Evolutionary conservation across 148 eudicot species (phyloP).

Genomic region (Fagopyrum esculentum): DNA sequence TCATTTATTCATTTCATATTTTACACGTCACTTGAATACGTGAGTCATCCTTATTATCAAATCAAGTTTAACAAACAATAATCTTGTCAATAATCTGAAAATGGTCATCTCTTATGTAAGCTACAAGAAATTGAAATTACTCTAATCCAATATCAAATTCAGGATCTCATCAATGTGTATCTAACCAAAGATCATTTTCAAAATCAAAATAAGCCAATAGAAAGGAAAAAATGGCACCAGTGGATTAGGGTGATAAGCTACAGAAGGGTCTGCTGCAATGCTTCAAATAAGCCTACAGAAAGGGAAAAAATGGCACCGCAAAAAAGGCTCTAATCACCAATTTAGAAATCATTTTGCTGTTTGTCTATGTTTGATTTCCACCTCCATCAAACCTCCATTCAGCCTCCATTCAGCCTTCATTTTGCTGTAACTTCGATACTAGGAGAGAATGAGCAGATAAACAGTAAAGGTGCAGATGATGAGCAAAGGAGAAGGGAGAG

Average conservation of each 20-base stretch:
- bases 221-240: no score
- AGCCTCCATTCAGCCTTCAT: no score
- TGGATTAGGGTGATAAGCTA: no score
- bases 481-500: no score
- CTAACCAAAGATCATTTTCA: background rate
- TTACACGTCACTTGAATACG: background rate
- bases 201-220: background rate
- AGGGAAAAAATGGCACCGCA: no score
- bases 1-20: background rate
- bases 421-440: no score
- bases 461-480: no score
- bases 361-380: no score
- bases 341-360: no score
- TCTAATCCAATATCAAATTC: background rate
- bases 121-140: background rate
- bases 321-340: no score
- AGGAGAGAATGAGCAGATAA: no score
- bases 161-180: background rate
- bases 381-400: no score
- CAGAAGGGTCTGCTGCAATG: background rate
- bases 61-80: background rate
- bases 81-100: background rate
- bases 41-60: background rate
- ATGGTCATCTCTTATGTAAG: background rate
- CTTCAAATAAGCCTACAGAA: background rate